Conservation (phyloP, 2,329 filamentous ascomycete genomes). For the Pseudopithomyces chartarum region DNA sequence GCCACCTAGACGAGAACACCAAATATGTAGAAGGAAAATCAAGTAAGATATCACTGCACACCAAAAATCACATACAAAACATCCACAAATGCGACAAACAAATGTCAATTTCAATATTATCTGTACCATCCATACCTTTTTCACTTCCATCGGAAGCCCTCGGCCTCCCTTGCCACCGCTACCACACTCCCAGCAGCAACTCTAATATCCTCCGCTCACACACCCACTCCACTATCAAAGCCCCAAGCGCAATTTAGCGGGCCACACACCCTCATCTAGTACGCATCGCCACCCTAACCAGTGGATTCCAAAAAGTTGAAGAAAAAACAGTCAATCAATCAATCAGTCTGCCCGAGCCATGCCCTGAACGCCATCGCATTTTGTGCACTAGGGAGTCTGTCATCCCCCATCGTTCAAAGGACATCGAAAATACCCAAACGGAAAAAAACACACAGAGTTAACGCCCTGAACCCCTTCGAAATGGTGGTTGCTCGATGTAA, state of each 20-base stretch:
- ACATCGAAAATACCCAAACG: slow-evolving; percentile 3
- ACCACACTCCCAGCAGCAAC: background rate
- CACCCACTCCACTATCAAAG: background rate
- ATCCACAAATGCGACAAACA: background rate
- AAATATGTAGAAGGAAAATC: too few relatives aligned
- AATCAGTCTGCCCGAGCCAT: background rate
- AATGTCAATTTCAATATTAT: slow-evolving; percentile 6
- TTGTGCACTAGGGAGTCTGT: slow-evolving; percentile 9
- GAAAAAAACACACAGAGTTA: background rate
- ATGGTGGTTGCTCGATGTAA: slow-evolving; percentile 7
- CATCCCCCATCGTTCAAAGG: background rate
- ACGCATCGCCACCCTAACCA: background rate
- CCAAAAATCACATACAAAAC: background rate
- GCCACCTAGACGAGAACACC: too few relatives aligned
- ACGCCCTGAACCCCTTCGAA: slow-evolving; percentile 7
- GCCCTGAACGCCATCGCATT: slow-evolving; percentile 13
- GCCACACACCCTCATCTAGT: background rate
- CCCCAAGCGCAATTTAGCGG: slow-evolving; percentile 14
- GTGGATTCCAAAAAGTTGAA: background rate
- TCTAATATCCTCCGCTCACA: background rate
- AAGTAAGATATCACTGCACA: background rate
- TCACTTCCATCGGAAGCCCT: background rate
- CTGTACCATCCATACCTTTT: background rate
- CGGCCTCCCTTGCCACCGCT: background rate
- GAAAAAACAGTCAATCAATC: too few relatives aligned